Evolutionary conservation across 1,284 basidiomycete genomes (phyloP).

Genomic region (Cryptococcus sp.): DNA sequence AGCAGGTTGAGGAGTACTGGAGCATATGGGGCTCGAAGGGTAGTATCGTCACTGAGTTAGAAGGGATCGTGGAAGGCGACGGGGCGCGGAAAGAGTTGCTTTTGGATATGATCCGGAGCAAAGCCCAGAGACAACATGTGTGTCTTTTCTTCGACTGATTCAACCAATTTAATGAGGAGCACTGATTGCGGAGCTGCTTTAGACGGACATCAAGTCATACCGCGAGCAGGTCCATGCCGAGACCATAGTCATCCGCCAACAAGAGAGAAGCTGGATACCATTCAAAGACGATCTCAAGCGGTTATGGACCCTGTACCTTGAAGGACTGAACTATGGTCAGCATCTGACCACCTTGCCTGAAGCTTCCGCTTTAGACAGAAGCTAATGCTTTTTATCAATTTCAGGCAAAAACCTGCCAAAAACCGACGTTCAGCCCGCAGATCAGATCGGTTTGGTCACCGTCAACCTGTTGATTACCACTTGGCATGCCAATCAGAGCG

Average conservation of each 20-base stretch:
- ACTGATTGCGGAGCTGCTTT: background rate
- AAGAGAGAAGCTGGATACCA: conserved; percentile 12
- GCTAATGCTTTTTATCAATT: background rate
- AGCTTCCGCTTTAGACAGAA: too few species aligned
- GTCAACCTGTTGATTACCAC: conserved; percentile 29
- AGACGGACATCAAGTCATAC: conserved; percentile 32
- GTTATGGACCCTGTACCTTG: conserved; percentile 37
- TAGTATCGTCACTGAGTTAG: conserved; percentile 34
- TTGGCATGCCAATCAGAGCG: conserved; percentile 21
- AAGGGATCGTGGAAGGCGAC: conserved; percentile 22
- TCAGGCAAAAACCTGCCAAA: conserved; percentile 36
- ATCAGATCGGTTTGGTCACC: conserved; percentile 35
- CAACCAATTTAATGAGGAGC: background rate
- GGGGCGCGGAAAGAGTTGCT: conserved; percentile 6
- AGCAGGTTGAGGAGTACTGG: conserved; percentile 36
- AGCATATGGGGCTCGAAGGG: conserved; percentile 40
- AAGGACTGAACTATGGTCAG: conserved; percentile 39
- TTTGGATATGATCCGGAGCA: conserved; percentile 15
- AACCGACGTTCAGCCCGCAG: conserved; percentile 44
- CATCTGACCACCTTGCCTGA: background rate
- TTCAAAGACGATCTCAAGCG: conserved; percentile 15
- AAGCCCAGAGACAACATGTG: conserved; percentile 16
- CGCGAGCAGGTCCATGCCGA: conserved; percentile 29
- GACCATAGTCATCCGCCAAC: conserved; percentile 23
- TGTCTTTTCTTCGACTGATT: background rate